These are phyloP conservation scores for Stephanodiscus triporus DNA, from an alignment of 108 stramenopile species.

Conservation along the genomic window DNA sequence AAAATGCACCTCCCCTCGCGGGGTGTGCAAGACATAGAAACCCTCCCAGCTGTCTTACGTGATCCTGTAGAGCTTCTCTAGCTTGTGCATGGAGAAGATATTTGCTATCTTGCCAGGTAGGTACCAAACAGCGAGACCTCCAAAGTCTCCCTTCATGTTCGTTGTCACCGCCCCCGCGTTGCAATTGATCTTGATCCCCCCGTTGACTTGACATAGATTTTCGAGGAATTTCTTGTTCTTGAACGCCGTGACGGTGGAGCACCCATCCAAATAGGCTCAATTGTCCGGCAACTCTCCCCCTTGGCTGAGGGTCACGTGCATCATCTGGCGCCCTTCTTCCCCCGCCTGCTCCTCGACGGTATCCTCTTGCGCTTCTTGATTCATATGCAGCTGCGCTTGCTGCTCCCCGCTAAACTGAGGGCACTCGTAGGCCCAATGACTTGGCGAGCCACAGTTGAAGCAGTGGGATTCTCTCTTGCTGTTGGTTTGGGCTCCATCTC, in stretches of 20 bases:
- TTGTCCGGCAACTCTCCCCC: not conserved
- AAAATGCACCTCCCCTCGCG: constrained; percentile 4
- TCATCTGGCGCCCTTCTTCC: not conserved
- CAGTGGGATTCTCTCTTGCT: no score
- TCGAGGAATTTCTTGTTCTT: not conserved
- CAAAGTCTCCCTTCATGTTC: constrained; percentile 3
- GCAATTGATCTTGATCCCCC: constrained; percentile 7
- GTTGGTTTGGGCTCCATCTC: no score
- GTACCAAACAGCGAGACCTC: constrained; percentile 19
- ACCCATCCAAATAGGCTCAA: constrained; percentile 19
- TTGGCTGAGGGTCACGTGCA: constrained; percentile 1
- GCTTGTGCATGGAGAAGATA: constrained; percentile 22
- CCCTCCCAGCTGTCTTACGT: constrained; percentile 15
- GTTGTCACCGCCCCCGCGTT: constrained; percentile 20
- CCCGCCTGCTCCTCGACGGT: not conserved
- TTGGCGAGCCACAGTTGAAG: no score
- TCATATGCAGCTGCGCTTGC: not conserved
- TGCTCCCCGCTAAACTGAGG: not conserved
- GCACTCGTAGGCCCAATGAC: not conserved
- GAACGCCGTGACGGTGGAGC: constrained; percentile 3
- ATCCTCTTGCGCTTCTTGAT: not conserved
- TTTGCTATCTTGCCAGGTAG: constrained; percentile 21
- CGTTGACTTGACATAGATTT: not conserved
- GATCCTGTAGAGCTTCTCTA: constrained; percentile 12
- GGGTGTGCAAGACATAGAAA: constrained; percentile 20